Evolutionary conservation across 495 filamentous ascomycete genomes (phyloP), one percentile per base, ranked within the genome.

Genomic region (Talaromyces thailandensis): DNA sequence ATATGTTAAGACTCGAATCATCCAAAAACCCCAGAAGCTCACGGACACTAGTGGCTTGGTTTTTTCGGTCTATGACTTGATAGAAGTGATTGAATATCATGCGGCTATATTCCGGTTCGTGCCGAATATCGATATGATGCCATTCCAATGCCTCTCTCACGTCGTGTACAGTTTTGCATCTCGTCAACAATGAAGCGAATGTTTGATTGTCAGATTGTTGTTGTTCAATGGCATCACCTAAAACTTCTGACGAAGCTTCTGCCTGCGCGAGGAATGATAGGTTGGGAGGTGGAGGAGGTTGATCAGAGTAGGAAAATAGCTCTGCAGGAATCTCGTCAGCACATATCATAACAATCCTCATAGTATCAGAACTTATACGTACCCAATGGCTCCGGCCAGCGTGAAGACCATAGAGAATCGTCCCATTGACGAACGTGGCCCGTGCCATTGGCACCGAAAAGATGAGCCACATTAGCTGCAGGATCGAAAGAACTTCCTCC

Each of bases 361-460:
- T 28, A 29, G 14, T 16, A 23, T 4, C 1, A 56, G 9, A 1
- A 23, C 12, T 1, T 28, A 25, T 31, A 68, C 67, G n/a, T 65
- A 75, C 73, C 68, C 64, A 66, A 64, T 31, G 57, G 61, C 31
- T 72, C 68, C n/a, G 60, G 28, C 35, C 64, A 65, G 28, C 68
- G 32, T 63, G 66, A 66, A 62, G 68, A 65, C 68, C 70, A 73
- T 24, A 65, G 66, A 29, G 68, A 63, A 60, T 73, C 73, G 21
- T 71, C 71, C 77, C 73, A 78, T 56, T 75, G 74, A 40, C 56
- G 51, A 72, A 78, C 69, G 62, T 80, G 76, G 28, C 75, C 73
- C 48, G 71, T 69, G n/a, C 77, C 77, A 76, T 79, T 72, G 48
- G 69, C 70, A 14, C 77, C 77, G 66, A 79, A 77, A 56, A 79